Conservation (phyloP, 2,329 filamentous ascomycete genomes). For the Tolypocladium pustulatum region DNA sequence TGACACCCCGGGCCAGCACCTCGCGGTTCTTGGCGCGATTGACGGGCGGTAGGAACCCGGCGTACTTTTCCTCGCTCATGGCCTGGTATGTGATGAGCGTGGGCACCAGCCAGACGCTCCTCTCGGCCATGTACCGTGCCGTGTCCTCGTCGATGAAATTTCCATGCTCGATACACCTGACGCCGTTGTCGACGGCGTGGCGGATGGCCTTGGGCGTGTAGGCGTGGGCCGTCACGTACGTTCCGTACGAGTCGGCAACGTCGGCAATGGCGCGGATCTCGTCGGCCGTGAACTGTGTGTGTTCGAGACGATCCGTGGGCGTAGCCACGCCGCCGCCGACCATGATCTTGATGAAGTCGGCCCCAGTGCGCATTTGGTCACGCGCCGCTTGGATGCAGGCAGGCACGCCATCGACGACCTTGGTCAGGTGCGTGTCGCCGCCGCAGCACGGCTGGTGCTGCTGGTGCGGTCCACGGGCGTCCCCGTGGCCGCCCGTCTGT, state of each 20-base stretch:
- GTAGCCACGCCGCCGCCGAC: slow-evolving; percentile 44
- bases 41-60: slow-evolving; percentile 30
- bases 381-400: slow-evolving; percentile 41
- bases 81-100: slow-evolving; percentile 41
- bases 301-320: slow-evolving; percentile 41
- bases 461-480: slow-evolving; percentile 34
- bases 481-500: slow-evolving; percentile 49
- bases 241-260: slow-evolving; percentile 35
- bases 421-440: background rate
- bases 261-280: slow-evolving; percentile 45
- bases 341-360: slow-evolving; percentile 56
- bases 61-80: slow-evolving; percentile 33
- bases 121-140: slow-evolving; percentile 38
- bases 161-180: slow-evolving; percentile 39
- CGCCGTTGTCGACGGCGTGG: slow-evolving; percentile 44
- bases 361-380: slow-evolving; percentile 43
- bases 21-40: slow-evolving; percentile 38
- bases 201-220: slow-evolving; percentile 45
- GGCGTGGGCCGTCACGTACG: slow-evolving; percentile 46
- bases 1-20: slow-evolving; percentile 35
- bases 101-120: slow-evolving; percentile 38
- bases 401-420: slow-evolving; percentile 35
- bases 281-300: slow-evolving; percentile 44
- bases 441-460: slow-evolving; percentile 5
- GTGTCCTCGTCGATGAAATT: slow-evolving; percentile 32